These are phyloP conservation scores for Echites panduratus DNA, from an alignment of 257 asterid genomes.

Conservation along the genomic window DNA sequence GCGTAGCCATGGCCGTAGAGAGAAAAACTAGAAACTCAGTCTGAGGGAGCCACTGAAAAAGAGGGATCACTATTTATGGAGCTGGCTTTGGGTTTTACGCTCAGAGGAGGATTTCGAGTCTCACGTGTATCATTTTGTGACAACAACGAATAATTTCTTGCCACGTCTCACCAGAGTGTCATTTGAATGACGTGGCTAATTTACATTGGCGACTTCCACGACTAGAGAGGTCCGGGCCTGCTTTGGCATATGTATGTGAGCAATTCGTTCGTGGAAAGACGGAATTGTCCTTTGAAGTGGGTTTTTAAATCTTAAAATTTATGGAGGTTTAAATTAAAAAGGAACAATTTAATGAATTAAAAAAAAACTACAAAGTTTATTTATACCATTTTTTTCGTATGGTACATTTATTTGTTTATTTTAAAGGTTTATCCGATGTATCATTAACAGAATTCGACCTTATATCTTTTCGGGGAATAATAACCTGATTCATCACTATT, in stretches of 20 bases:
- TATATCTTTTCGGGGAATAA: too few species aligned
- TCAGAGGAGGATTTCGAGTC: constrained; percentile 3
- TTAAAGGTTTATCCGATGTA: too few species aligned
- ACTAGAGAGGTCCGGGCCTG: constrained; percentile 15
- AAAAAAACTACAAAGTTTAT: too few species aligned
- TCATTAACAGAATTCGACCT: too few species aligned
- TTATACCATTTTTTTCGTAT: too few species aligned
- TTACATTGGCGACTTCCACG: constrained; percentile 43
- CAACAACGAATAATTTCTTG: background rate
- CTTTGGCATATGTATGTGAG: constrained; percentile 10
- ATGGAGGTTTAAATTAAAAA: too few species aligned
- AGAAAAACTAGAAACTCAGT: background rate
- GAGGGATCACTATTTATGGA: background rate
- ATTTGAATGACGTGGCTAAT: constrained; percentile 43
- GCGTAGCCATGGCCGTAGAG: constrained; percentile 52
- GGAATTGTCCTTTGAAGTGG: constrained; percentile 1
- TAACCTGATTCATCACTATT: too few species aligned
- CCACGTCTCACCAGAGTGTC: constrained; percentile 36
- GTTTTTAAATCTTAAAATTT: too few species aligned
- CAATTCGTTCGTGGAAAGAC: background rate
- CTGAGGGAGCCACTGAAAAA: background rate
- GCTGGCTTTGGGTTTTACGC: constrained; percentile 17
- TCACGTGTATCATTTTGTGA: constrained; percentile 26
- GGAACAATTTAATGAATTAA: too few species aligned
- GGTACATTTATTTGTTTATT: too few species aligned